Conservation (phyloP, 306 rosid species). For the Cicer yamashitae region DNA sequence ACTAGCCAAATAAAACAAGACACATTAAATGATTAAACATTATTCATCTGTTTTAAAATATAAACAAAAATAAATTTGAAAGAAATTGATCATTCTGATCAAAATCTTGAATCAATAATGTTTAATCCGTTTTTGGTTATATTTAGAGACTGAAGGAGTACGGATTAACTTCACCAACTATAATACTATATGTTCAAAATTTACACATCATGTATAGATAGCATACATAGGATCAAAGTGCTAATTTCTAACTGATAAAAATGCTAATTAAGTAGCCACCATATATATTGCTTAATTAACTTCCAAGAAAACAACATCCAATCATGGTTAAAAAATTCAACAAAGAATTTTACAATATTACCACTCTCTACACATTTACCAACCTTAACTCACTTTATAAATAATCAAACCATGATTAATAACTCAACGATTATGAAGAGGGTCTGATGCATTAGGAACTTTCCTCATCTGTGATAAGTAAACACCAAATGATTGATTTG, state of each 20-base stretch:
- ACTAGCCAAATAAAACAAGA: not conserved
- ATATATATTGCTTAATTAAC: not conserved
- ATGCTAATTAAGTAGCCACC: slow-evolving; percentile 18
- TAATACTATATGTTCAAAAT: slow-evolving; percentile 38
- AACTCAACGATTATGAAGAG: slow-evolving; percentile 89
- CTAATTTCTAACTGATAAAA: slow-evolving; percentile 12
- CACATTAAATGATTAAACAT: not conserved
- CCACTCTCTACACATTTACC: slow-evolving; percentile 28
- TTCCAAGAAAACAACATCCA: slow-evolving; percentile 37
- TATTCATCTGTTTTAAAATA: no score
- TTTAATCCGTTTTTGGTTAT: no score
- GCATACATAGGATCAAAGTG: slow-evolving; percentile 32
- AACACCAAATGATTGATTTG: slow-evolving; percentile 47
- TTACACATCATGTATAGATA: slow-evolving; percentile 44
- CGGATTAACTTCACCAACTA: slow-evolving; percentile 12
- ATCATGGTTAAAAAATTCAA: slow-evolving; percentile 43
- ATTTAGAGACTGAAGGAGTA: no score
- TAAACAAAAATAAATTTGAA: no score
- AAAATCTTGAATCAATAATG: no score
- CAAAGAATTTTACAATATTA: slow-evolving; percentile 17
- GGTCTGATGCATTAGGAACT: slow-evolving; percentile 93
- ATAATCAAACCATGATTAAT: not conserved
- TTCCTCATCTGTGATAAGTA: slow-evolving; percentile 70
- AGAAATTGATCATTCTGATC: no score
- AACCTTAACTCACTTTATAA: slow-evolving; percentile 26